These are phyloP conservation scores for Dendrobium nobile DNA, from an alignment of 106 monocot species.

Conservation along the genomic window DNA sequence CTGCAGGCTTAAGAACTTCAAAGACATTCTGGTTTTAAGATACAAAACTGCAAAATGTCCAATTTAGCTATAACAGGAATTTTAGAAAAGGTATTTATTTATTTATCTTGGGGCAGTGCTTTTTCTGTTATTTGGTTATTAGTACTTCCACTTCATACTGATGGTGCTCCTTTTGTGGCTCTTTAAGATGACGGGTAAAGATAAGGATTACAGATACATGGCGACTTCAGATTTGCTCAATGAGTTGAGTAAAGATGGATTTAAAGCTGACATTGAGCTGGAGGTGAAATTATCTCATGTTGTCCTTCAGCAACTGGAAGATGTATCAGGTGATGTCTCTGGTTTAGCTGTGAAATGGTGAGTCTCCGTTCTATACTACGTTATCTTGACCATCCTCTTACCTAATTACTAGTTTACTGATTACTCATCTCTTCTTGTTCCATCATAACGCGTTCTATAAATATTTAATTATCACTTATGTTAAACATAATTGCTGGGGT, in stretches of 20 bases:
- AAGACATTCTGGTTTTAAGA: background rate
- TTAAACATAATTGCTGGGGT: background rate
- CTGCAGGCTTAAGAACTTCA: conserved; percentile 6
- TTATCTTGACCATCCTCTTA: background rate
- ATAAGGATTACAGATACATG: conserved; percentile 99
- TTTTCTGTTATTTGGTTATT: background rate
- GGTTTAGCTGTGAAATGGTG: conserved; percentile 99
- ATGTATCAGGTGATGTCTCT: conserved; percentile 95
- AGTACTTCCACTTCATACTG: background rate
- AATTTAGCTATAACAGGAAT: conserved; percentile 30
- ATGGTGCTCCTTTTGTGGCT: background rate
- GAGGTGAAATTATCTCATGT: conserved; percentile 64
- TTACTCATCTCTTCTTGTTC: background rate
- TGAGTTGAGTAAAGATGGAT: conserved; percentile 72
- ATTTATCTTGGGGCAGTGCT: background rate
- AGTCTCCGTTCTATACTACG: background rate
- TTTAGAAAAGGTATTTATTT: conserved; percentile 43
- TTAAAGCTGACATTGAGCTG: conserved; percentile 77
- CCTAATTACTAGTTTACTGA: background rate
- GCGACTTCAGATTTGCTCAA: conserved; percentile 94
- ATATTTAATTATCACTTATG: background rate
- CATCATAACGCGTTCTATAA: background rate
- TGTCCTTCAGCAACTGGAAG: conserved; percentile 88
- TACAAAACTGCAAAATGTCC: conserved; percentile 20
- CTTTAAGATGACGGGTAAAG: conserved; percentile 92